A percentile compares a stretch with the other conserved stretches of the same genome.
Conservation (phyloP, 2,329 filamentous ascomycete genomes). For the Fusarium guadeloupense region DNA sequence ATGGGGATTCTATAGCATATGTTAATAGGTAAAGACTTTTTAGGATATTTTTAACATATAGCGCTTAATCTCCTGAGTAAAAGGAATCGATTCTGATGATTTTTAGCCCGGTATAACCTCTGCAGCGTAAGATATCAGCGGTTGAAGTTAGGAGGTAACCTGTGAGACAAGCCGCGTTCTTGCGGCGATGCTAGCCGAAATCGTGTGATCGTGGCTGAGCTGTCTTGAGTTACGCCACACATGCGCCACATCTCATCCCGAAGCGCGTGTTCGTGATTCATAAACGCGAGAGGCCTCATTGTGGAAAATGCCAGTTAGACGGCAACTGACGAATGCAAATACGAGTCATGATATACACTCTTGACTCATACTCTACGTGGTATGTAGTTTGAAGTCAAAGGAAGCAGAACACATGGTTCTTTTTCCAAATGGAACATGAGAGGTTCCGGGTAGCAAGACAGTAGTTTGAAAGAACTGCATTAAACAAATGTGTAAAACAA, state of each 20-base stretch:
- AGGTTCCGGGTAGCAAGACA: not conserved
- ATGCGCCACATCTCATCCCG: not conserved
- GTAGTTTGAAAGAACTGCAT: not conserved
- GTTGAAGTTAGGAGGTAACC: not conserved
- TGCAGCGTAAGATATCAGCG: not conserved
- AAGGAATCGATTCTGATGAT: rapidly evolving
- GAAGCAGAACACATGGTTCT: no score
- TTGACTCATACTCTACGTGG: no score
- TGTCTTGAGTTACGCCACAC: not conserved
- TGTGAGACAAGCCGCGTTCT: not conserved
- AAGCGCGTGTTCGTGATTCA: no score
- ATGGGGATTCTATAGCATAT: no score
- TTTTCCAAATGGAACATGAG: no score
- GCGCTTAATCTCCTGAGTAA: rapidly evolving
- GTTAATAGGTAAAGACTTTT: not conserved
- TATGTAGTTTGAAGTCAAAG: no score
- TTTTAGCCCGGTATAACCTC: not conserved
- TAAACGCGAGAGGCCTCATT: no score
- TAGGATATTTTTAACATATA: rapidly evolving
- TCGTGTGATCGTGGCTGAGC: not conserved
- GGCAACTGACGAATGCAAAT: no score
- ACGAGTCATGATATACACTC: no score
- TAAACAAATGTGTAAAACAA: not conserved
- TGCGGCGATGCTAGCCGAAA: rapidly evolving
- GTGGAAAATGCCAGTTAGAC: no score